Percentiles rank a stretch among this genome's conserved stretches.
Evolutionary conservation across 2,329 filamentous ascomycete species (phyloP).

Genomic region (Hypocrella siamensis): DNA sequence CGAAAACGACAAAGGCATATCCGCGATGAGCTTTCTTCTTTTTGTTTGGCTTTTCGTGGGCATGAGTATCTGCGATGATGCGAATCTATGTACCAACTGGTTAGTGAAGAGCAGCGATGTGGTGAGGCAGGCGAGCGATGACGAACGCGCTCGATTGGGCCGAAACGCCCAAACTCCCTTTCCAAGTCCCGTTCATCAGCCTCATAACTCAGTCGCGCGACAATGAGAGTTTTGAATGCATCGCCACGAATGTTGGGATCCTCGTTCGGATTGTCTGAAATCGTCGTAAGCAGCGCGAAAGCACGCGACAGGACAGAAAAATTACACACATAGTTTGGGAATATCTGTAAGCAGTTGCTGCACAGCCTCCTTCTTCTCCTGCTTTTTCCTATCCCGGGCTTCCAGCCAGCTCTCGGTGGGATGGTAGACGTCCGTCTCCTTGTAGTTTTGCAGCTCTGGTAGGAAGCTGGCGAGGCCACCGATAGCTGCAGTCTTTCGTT

Average conservation of each 20-base stretch:
- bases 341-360: slow-evolving; percentile 49
- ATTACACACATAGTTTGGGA: slow-evolving; percentile 42
- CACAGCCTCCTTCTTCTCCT: slow-evolving; percentile 58
- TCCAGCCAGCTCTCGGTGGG: slow-evolving; percentile 91
- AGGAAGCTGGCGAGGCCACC: slow-evolving; percentile 62
- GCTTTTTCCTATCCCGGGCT: slow-evolving; percentile 65
- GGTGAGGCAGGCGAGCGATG: neutral
- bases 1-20: slow-evolving; percentile 94
- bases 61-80: slow-evolving; percentile 64
- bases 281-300: neutral
- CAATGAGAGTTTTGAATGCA: slow-evolving; percentile 88
- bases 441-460: slow-evolving; percentile 58
- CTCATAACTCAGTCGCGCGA: slow-evolving; percentile 79
- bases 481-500: slow-evolving; percentile 60
- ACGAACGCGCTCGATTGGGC: slow-evolving; percentile 78
- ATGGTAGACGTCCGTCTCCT: slow-evolving; percentile 58
- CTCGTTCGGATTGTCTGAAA: slow-evolving; percentile 60
- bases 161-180: slow-evolving; percentile 84
- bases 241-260: slow-evolving; percentile 86
- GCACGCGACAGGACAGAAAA: neutral
- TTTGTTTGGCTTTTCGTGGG: slow-evolving; percentile 54
- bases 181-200: slow-evolving; percentile 81
- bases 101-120: neutral
- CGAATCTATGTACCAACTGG: slow-evolving; percentile 54
- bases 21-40: slow-evolving; percentile 72